Evolutionary conservation across 2,329 filamentous ascomycete species (phyloP).

Genomic region (Aspergillus arachidicola): DNA sequence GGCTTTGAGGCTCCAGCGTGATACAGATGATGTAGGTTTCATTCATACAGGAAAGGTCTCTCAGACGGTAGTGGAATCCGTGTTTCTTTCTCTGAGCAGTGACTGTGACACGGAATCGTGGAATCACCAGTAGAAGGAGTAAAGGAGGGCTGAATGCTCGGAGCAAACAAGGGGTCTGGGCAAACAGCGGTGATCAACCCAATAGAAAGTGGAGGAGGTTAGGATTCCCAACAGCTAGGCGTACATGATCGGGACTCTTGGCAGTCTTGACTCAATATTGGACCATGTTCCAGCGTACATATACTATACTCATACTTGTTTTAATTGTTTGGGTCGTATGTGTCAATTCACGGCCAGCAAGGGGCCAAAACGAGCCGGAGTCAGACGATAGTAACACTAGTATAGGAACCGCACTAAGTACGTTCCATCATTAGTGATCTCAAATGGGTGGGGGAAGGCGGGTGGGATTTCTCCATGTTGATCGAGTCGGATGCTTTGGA

Average conservation of each 20-base stretch:
- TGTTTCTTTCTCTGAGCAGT: not conserved
- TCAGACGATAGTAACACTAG: not conserved
- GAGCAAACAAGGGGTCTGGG: slow-evolving; percentile 2
- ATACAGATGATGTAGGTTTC: not conserved
- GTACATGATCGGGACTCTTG: slow-evolving; percentile 2
- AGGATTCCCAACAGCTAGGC: slow-evolving; percentile 1
- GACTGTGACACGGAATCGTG: not conserved
- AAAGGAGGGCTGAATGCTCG: not conserved
- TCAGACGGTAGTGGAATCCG: not conserved
- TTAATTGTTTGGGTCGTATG: not conserved
- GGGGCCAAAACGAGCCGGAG: not conserved
- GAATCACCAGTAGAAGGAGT: not conserved
- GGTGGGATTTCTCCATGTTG: not conserved
- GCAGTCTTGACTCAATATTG: not conserved
- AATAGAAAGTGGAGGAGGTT: slow-evolving; percentile 5
- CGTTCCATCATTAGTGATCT: not conserved
- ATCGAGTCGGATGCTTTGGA: not conserved
- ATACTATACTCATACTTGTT: not conserved
- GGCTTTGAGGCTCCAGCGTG: not conserved
- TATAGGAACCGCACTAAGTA: not conserved
- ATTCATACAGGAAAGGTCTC: not conserved
- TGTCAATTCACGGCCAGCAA: not conserved
- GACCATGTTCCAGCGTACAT: not conserved
- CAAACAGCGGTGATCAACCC: slow-evolving; percentile 7
- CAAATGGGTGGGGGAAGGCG: not conserved